Percentiles rank a stretch among this genome's conserved stretches.
These are phyloP conservation scores for bread wheat (Triticum aestivum) DNA, from an alignment of 176 grass and related monocot species.

Conservation along the genomic window IWGSC_CS_RefSeq_v2.1 NC_057802.1:1590850-1591349, in stretches of 20 bases:
- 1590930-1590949: too few relatives aligned
- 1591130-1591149: not conserved
- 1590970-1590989: too few relatives aligned
- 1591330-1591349: too few relatives aligned
- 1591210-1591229: not conserved
- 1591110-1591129: not conserved
- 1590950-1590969: too few relatives aligned
- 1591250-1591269: not conserved
- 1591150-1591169: not conserved
- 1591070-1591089: not conserved
- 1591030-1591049: too few relatives aligned
- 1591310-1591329: not conserved
- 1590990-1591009: too few relatives aligned
- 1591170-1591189: not conserved
- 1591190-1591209: not conserved
- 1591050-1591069: too few relatives aligned
- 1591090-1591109: not conserved
- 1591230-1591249: not conserved
- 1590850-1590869: not conserved
- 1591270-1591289: not conserved
- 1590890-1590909: not conserved
- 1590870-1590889: not conserved
- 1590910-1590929: too few relatives aligned
- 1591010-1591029: too few relatives aligned
- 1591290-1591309: not conserved